phyloP scores from a whole-genome alignment of 2,329 filamentous ascomycete species.

The Aspergillus hortae region DNA sequence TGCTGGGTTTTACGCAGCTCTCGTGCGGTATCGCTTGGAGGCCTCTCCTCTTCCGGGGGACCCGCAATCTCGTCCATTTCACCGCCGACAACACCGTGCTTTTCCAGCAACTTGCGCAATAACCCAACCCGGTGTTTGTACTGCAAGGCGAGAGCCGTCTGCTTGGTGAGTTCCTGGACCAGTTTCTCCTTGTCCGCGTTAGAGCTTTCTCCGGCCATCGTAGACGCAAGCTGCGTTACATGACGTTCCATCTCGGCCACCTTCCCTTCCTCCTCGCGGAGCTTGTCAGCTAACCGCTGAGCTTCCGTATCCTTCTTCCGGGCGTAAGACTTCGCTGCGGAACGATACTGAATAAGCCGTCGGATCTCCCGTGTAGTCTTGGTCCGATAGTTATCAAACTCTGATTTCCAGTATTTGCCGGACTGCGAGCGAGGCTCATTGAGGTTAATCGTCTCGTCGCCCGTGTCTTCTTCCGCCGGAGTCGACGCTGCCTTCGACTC shows the following conservation, averaged over 20 bases:
- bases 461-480: conserved; percentile 26
- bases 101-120: conserved; percentile 36
- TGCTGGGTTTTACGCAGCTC: conserved; percentile 32
- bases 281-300: conserved; percentile 48
- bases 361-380: conserved; percentile 59
- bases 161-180: conserved; percentile 40
- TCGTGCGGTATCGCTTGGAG: conserved; percentile 17
- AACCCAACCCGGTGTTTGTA: conserved; percentile 42
- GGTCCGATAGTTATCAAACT: conserved; percentile 57
- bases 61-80: conserved; percentile 20
- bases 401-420: conserved; percentile 60
- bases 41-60: conserved; percentile 15
- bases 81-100: conserved; percentile 35
- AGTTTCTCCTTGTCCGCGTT: conserved; percentile 38
- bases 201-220: conserved; percentile 31
- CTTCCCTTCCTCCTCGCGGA: conserved; percentile 49
- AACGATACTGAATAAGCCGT: conserved; percentile 58
- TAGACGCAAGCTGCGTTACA: conserved; percentile 40
- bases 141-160: conserved; percentile 43
- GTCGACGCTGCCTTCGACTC: conserved; percentile 7
- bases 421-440: conserved; percentile 55
- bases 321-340: conserved; percentile 57
- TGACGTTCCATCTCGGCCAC: conserved; percentile 43
- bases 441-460: conserved; percentile 52
- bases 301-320: conserved; percentile 57